A percentile compares a stretch with the other conserved stretches of the same genome.
These are phyloP conservation scores for Trichoderma reesei DNA, from an alignment of 495 filamentous ascomycete genomes.

Conservation along the genomic window DNA sequence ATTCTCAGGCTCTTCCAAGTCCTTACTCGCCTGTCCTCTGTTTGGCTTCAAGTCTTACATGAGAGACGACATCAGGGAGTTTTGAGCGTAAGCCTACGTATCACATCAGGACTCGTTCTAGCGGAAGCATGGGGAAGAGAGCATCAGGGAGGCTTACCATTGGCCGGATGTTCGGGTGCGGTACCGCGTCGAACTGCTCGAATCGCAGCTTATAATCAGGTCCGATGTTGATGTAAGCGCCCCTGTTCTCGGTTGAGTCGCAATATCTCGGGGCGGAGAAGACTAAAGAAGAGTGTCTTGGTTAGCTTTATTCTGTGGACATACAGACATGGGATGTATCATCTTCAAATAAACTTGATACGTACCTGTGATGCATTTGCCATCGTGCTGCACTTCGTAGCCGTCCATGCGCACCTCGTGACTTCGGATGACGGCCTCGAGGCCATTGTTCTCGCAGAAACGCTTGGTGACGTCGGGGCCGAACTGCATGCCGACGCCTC, in stretches of 20 bases:
- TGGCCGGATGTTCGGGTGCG: conserved; percentile 86
- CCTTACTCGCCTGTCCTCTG: background rate
- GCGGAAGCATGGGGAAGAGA: background rate
- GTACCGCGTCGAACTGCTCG: conserved; percentile 89
- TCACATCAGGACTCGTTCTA: background rate
- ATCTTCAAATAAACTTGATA: background rate
- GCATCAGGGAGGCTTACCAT: conserved; percentile 55
- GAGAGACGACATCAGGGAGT: conserved; percentile 56
- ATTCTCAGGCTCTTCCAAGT: background rate
- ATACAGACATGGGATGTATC: background rate
- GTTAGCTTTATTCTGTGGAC: background rate
- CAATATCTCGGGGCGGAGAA: conserved; percentile 98
- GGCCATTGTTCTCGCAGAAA: conserved; percentile 92
- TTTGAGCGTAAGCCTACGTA: conserved; percentile 67
- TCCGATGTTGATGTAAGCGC: conserved; percentile 96
- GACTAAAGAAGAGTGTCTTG: conserved; percentile 38
- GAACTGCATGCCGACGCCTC: conserved; percentile 93
- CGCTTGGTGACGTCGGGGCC: conserved; percentile 93
- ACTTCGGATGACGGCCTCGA: conserved; percentile 90
- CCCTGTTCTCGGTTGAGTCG: conserved; percentile 95
- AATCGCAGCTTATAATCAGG: conserved; percentile 84
- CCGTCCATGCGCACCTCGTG: conserved; percentile 98
- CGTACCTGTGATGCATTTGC: conserved; percentile 85
- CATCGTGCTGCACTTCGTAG: conserved; percentile 95
- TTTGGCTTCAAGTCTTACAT: conserved; percentile 23